phyloP scores from a whole-genome alignment of 164 flowering plant genomes.

The Taxillus chinensis region DNA sequence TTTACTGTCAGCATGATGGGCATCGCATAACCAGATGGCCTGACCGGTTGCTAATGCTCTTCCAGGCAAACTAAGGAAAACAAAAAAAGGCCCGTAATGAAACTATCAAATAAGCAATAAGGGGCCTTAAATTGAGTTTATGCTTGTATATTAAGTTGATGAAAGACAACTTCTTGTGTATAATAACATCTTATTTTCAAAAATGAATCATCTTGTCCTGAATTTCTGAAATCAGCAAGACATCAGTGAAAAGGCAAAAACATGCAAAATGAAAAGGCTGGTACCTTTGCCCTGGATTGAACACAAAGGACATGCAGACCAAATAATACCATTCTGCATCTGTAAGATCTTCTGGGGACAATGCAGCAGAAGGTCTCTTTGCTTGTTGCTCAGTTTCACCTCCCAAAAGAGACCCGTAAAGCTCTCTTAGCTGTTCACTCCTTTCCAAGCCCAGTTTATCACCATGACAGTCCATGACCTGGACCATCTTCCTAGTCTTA shows the following conservation, averaged over 20 bases:
- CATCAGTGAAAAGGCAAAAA: neutral
- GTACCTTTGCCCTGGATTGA: constrained; percentile 28
- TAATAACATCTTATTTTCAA: no score
- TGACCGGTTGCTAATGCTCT: constrained; percentile 22
- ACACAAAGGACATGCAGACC: constrained; percentile 43
- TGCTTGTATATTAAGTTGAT: no score
- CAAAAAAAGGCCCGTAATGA: no score
- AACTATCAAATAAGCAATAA: no score
- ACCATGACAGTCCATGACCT: constrained; percentile 22
- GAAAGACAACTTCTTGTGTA: no score
- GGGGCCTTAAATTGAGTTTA: no score
- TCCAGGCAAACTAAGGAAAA: constrained; percentile 29
- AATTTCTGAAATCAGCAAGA: no score
- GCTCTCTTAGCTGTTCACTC: constrained; percentile 40
- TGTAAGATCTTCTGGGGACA: constrained; percentile 46
- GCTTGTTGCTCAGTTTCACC: constrained; percentile 24
- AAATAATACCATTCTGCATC: constrained; percentile 53
- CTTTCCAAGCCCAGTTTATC: constrained; percentile 36
- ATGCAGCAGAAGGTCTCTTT: constrained; percentile 25
- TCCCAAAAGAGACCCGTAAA: constrained; percentile 28
- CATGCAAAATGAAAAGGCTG: neutral
- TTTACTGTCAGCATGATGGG: constrained; percentile 34
- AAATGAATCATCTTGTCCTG: no score
- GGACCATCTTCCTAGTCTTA: constrained; percentile 40
- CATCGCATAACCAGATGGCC: constrained; percentile 35